Evolutionary conservation across 371 early-diverging fungal genomes (phyloP), one percentile per base, ranked within the genome.

Genomic region (Choanephora cucurbitarum): DNA sequence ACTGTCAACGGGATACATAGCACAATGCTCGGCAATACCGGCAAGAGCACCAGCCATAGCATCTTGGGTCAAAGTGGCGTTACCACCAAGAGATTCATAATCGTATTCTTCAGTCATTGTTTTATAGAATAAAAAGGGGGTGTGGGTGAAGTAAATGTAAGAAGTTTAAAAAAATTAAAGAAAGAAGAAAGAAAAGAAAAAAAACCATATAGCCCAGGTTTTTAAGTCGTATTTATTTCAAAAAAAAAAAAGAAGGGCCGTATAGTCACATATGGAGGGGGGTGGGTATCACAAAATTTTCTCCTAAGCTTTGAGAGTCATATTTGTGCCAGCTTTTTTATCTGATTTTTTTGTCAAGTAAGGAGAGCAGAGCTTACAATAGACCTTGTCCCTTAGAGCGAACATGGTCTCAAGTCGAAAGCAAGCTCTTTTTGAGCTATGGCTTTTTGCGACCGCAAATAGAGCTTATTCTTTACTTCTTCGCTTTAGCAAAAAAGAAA

Each of bases 1-100:
- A 63, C 87, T 84, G 67, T 97, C 97, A 34, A 96, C 75, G 5
- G 97, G 97, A 73, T 90, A 95, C 88, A 93, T 92, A 51, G 95
- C 83, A 42, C 89, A 82, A 67, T 97, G 97, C 70, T 97, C 97
- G 46, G 91, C 90, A 60, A 97, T 94, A 55, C 97, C 97, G 18
- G 97, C 97, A 14, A 94, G 74, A 2, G 96, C 95, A 24, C 97
- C 97, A 3, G 96, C 96, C 46, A 90, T 65, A 65, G 94, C 69
- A 63, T 95, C 89, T 53, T 89, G 85, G 24, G 80, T 57, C 24
- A 93, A 66, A 6, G 87, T 73, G 10, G 91, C 77, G 33, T 83
- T 85, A n/a, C 75, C 80, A n/a, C 94, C 92, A 49, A 96, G 81
- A 44, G 88, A 75, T 76, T 96, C 96, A 72, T 94, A 96, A 66